Evolutionary conservation across 805 yeast genomes (phyloP), one percentile per base, ranked within the genome.

Genomic region (Ogataea parapolymorpha): DNA sequence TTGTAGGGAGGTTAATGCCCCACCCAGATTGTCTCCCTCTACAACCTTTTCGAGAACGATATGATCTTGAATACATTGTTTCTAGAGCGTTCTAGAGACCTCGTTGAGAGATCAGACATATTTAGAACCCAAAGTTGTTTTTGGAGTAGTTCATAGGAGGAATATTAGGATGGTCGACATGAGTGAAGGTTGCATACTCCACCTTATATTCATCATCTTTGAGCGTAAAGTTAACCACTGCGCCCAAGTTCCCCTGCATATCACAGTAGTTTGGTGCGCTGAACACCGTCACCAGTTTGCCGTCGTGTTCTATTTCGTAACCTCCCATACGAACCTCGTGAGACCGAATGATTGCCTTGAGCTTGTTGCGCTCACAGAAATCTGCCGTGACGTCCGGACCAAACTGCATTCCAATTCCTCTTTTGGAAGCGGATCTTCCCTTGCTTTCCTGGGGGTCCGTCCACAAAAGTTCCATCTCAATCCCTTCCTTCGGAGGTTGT

Each of bases 221-320:
- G 13, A 68, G 71, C 45, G 72, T 65, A 50, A 91, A 75, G 56
- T 89, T 85, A 45, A 93, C 82, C 41, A 85, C 84, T 8, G 95
- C 98, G 39, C 97, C 99, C 50, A 78, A 63, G 63, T 93, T 93
- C 11, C 95, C 95, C 41, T 87, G 89, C 12, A 82, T 70, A 61
- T 93, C 99, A 68, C 98, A 91, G 64, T 91, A 91, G 62, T 93
- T 91, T 26, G 99, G 99, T 0, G 99, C 99, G 63, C 95, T 82
- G 63, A 93, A 93, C n/a, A 93, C 95, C 0, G 99, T 93, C 39
- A 89, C 78, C 37, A 93, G 75, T 50, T 80, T 74, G 10, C 95
- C 95, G 44, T 84, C 74, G 57, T 93, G 99, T 59, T 91, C 97
- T 33, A 72, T 72, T 50, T 87, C 88, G 44, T 83, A 88, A 35